A percentile compares a stretch with the other conserved stretches of the same genome.
Evolutionary conservation across 371 early-diverging fungal species (phyloP).

Genomic region (Lichtheimia ramosa): DNA sequence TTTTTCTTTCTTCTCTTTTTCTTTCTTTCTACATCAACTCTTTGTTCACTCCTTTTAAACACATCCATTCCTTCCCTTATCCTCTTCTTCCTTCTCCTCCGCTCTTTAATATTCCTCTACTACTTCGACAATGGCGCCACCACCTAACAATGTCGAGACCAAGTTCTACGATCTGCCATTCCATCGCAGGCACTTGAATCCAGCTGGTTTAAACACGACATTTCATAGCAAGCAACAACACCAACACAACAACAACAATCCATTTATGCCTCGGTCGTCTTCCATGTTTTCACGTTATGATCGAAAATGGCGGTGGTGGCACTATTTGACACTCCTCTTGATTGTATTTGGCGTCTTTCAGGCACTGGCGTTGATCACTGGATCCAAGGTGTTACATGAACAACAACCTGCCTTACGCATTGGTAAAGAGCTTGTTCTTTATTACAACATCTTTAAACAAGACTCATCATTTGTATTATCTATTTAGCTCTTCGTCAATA

Average conservation of each 20-base stretch:
- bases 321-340: slow-evolving; percentile 31
- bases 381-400: slow-evolving; percentile 32
- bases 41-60: neutral
- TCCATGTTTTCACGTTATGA: slow-evolving; percentile 14
- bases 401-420: slow-evolving; percentile 44
- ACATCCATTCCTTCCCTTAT: neutral
- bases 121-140: slow-evolving; percentile 10
- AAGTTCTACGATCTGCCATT: slow-evolving; percentile 16
- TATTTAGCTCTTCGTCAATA: slow-evolving; percentile 25
- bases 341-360: slow-evolving; percentile 38
- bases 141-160: slow-evolving; percentile 20
- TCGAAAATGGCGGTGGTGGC: slow-evolving; percentile 51
- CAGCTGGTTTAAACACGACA: neutral
- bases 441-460: neutral
- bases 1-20: slow-evolving; percentile 6
- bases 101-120: slow-evolving; percentile 5
- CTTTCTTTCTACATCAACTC: neutral
- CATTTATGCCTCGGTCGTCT: no score
- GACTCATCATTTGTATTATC: neutral
- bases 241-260: neutral
- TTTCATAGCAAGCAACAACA: neutral
- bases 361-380: slow-evolving; percentile 34
- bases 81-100: slow-evolving; percentile 3
- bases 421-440: slow-evolving; percentile 22
- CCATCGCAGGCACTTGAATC: neutral